phyloP scores from a whole-genome alignment of 1,284 basidiomycete genomes.

The Trichosporon sp. region DNA sequence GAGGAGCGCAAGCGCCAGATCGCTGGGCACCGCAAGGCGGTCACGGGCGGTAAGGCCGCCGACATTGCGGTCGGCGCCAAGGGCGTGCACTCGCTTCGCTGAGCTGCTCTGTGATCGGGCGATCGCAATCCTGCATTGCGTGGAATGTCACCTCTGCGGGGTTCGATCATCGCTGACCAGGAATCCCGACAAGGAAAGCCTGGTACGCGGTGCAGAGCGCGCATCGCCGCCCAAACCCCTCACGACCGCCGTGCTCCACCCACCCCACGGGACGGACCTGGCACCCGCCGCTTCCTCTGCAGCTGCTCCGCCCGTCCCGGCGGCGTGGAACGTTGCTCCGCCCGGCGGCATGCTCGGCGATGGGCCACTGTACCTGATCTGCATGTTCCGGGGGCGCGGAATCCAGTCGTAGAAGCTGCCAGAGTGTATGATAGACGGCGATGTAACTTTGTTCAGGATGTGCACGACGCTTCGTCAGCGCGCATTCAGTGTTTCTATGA shows the following conservation, averaged over 20 bases:
- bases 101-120: conserved; percentile 7
- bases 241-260: conserved; percentile 1
- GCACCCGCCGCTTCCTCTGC: background rate
- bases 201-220: background rate
- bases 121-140: background rate
- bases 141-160: background rate
- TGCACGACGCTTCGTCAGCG: background rate
- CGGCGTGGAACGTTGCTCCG: background rate
- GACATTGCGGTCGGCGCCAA: conserved; percentile 35
- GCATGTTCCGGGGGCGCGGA: background rate
- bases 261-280: background rate
- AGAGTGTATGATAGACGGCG: conserved; percentile 1
- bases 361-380: background rate
- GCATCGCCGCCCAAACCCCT: background rate
- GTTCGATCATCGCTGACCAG: background rate
- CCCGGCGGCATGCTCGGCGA: background rate
- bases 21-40: conserved; percentile 50
- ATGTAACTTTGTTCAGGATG: conserved; percentile 1
- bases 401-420: background rate
- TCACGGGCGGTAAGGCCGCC: conserved; percentile 45
- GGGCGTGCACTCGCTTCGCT: conserved; percentile 38
- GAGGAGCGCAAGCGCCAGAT: conserved; percentile 70
- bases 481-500: background rate
- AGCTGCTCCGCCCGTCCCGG: background rate
- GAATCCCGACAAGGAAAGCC: background rate